These are phyloP conservation scores for Cicer yamashitae DNA, from an alignment of 306 rosid genomes.

Conservation along the genomic window DNA sequence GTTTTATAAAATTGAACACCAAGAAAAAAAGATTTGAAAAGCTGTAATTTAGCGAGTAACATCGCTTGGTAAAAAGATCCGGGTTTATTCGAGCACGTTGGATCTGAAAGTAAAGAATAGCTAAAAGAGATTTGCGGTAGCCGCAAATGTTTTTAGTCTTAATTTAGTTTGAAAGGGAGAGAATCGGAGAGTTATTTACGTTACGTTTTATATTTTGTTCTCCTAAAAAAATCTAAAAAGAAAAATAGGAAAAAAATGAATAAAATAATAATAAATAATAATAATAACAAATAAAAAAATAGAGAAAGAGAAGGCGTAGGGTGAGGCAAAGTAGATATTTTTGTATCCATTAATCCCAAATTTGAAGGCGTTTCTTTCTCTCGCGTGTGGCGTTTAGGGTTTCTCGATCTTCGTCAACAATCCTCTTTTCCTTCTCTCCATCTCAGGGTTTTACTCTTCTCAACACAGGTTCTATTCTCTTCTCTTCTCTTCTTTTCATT, in stretches of 20 bases:
- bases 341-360: constrained; percentile 42
- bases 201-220: neutral
- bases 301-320: constrained; percentile 35
- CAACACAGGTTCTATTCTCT: constrained; percentile 19
- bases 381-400: constrained; percentile 50
- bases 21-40: neutral
- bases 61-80: neutral
- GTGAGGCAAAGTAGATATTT: constrained; percentile 44
- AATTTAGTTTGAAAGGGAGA: neutral
- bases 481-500: neutral
- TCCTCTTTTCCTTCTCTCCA: constrained; percentile 4
- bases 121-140: constrained; percentile 9
- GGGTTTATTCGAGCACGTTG: neutral
- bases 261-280: neutral
- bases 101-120: constrained; percentile 1
- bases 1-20: no score
- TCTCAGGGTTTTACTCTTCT: constrained; percentile 45
- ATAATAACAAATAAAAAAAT: neutral
- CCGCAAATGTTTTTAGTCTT: constrained; percentile 18
- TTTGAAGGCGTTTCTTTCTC: constrained; percentile 42
- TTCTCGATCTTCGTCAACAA: constrained; percentile 40
- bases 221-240: constrained; percentile 6
- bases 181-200: neutral
- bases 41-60: neutral
- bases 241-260: neutral